These are phyloP conservation scores for Micractinium conductrix DNA, from an alignment of 139 green algal species.

Conservation along the genomic window DNA sequence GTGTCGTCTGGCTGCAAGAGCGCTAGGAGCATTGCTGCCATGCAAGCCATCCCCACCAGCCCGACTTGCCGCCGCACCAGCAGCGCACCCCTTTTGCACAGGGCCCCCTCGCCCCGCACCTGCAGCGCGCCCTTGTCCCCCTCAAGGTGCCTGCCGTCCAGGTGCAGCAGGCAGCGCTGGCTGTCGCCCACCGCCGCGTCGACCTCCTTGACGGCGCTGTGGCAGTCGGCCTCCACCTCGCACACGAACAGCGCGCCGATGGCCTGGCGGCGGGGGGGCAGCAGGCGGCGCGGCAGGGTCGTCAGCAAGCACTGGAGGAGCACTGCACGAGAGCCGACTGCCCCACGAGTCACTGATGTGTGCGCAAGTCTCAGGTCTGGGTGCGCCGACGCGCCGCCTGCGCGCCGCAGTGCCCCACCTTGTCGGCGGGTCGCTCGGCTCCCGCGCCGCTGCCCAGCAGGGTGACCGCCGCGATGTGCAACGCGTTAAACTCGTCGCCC, in stretches of 20 bases:
- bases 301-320: too few species aligned
- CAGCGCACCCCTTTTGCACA: too few species aligned
- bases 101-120: background rate
- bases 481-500: background rate
- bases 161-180: constrained; percentile 11
- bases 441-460: constrained; percentile 19
- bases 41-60: too few species aligned
- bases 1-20: too few species aligned
- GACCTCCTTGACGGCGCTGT: background rate
- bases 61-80: too few species aligned
- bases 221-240: background rate
- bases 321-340: background rate
- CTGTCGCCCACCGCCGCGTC: constrained; percentile 6
- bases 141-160: constrained; percentile 9
- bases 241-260: constrained; percentile 31
- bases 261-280: background rate
- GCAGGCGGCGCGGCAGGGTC: background rate
- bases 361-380: too few species aligned
- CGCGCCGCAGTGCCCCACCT: background rate
- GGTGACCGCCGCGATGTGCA: background rate
- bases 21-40: too few species aligned
- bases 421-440: background rate
- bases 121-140: constrained; percentile 1
- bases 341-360: too few species aligned
- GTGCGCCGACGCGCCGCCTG: too few species aligned